A percentile compares a stretch with the other conserved stretches of the same genome.
Evolutionary conservation across 768 basidiomycete genomes (phyloP).

Genomic region (Phallus indusiatus): DNA sequence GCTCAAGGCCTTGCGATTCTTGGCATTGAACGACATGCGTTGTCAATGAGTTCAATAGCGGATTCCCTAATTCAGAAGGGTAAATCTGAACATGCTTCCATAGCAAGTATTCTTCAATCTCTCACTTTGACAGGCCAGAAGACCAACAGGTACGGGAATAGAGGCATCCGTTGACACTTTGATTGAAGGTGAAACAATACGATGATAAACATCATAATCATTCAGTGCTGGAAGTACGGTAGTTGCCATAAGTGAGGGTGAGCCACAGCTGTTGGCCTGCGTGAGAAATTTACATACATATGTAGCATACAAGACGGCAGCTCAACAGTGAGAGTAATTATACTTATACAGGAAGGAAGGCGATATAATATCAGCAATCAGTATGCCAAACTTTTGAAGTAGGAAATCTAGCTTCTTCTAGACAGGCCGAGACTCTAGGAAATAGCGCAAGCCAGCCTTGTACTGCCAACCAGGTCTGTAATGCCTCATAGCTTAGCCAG

Average conservation of each 20-base stretch:
- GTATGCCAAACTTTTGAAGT: conserved; percentile 72
- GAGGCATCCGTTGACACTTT: conserved; percentile 41
- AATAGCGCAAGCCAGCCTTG: conserved; percentile 71
- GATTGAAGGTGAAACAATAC: conserved; percentile 51
- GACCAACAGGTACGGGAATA: conserved; percentile 57
- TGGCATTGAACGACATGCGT: conserved; percentile 47
- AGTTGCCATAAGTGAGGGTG: background rate
- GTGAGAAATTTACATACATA: background rate
- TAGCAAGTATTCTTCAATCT: background rate
- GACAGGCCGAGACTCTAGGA: conserved; percentile 74
- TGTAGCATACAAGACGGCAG: background rate
- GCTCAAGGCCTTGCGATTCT: conserved; percentile 34
- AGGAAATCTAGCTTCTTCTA: conserved; percentile 70
- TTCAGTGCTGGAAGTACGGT: conserved; percentile 29
- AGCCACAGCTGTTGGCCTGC: background rate
- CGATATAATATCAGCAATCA: too few relatives aligned
- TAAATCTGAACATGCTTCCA: background rate
- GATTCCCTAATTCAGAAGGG: conserved; percentile 42
- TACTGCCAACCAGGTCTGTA: conserved; percentile 52
- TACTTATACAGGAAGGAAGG: too few relatives aligned
- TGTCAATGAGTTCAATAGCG: conserved; percentile 47
- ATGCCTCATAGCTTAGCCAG: too few relatives aligned
- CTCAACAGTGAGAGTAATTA: background rate
- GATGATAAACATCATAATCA: conserved; percentile 54
- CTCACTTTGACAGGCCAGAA: conserved; percentile 72